Evolutionary conservation across 306 rosid genomes (phyloP).

Genomic region (Malus fusca): DNA sequence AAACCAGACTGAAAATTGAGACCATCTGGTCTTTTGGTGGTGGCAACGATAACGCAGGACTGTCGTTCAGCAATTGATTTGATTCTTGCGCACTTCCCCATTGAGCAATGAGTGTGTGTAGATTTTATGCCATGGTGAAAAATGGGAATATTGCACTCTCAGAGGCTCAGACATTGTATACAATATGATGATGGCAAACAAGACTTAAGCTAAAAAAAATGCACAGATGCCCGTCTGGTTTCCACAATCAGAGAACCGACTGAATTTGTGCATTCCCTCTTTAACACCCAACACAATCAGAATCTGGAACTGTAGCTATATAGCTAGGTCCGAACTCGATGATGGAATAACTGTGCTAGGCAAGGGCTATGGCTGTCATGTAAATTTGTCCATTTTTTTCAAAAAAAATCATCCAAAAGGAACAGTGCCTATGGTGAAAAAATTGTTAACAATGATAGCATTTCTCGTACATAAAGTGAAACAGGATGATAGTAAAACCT

Average conservation of each 20-base stretch:
- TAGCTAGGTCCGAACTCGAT: neutral
- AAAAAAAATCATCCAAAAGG: neutral
- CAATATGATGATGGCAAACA: constrained; percentile 14
- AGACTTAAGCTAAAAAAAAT: neutral
- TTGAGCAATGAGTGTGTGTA: neutral
- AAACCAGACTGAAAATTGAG: neutral
- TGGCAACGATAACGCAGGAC: neutral
- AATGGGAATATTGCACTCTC: neutral
- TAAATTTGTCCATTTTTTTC: neutral
- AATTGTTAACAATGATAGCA: no score
- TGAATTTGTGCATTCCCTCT: no score
- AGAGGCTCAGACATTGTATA: neutral
- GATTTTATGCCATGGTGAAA: neutral
- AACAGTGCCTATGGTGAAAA: neutral
- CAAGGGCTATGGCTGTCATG: neutral
- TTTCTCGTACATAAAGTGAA: neutral
- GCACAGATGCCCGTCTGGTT: constrained; percentile 6
- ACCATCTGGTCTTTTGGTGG: neutral
- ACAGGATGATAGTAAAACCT: neutral
- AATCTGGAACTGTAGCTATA: no score
- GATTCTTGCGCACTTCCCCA: neutral
- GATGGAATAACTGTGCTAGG: neutral
- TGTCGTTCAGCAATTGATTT: neutral
- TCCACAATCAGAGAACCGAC: neutral
- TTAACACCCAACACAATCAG: neutral